Evolutionary conservation across 2,329 filamentous ascomycete species (phyloP), one percentile per base, ranked within the genome.

Genomic region (Shiraia bambusicola): DNA sequence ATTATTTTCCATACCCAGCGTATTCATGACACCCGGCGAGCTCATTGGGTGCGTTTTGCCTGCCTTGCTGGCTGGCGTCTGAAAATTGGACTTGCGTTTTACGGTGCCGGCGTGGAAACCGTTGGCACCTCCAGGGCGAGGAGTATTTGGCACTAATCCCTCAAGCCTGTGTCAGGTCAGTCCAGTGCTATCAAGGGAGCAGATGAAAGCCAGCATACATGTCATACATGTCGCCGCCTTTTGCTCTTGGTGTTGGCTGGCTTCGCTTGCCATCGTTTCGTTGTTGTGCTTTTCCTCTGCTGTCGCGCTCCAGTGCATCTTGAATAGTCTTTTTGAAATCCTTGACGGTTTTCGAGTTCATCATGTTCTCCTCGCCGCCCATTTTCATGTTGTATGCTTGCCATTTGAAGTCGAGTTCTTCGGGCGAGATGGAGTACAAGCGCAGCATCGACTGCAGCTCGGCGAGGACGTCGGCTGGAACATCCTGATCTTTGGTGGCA

Each of bases 391-490:
- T 91, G 76, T 96, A 97, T 0, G 90, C 92, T 69, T 98, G 93
- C 93, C 93, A 98, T 77, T 97, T 97, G 81, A 89, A 96, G 70
- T 89, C 96, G 17, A 97, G 77, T 65, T 97, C 93, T 67, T 97
- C 84, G 25, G 84, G 78, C 12, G 83, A 81, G 47, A 97, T 79
- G 34, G 82, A 83, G 71, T 96, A 88, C 46, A 97, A 77, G 40
- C 85, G 83, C 72, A 93, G 80, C 65, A 95, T 94, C 44, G 89
- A 94, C 64, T 86, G 80, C 54, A 98, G 76, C 72, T 96, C 91
- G 38, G 78, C 74, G 51, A 89, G 74, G 42, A 97, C 80, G 67
- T 97, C 92, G 50, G 83, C 74, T 48, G 88, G 81, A 5, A 97
- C 76, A 27, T 79, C 72, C 47, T 58, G 42, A 29, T 63, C 60